A percentile compares a stretch with the other conserved stretches of the same genome.
Conservation (phyloP, 2,329 filamentous ascomycete species). For the Penicillium fuscoglaucum region DNA sequence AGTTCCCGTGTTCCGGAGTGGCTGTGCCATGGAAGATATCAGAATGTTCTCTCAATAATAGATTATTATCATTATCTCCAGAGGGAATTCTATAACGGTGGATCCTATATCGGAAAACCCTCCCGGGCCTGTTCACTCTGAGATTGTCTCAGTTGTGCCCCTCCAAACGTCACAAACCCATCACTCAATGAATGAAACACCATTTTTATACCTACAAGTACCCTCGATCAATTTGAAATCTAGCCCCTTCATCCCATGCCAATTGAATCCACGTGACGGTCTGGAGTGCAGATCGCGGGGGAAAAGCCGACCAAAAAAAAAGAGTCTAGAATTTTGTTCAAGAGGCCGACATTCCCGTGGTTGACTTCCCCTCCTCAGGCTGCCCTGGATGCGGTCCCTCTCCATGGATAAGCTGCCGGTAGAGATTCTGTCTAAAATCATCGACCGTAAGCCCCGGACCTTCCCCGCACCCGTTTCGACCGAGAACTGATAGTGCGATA, state of each 20-base stretch:
- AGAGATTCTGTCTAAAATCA: slow-evolving; percentile 64
- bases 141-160: background rate
- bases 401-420: slow-evolving; percentile 59
- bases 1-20: background rate
- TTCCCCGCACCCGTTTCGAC: slow-evolving; percentile 23
- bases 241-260: background rate
- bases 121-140: background rate
- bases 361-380: slow-evolving; percentile 2
- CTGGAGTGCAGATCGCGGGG: slow-evolving; percentile 24
- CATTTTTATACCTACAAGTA: background rate
- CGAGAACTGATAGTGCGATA: slow-evolving; percentile 23
- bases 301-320: background rate
- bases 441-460: slow-evolving; percentile 55
- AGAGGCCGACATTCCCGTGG: slow-evolving; percentile 10
- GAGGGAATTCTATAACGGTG: background rate
- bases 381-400: slow-evolving; percentile 29
- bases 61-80: background rate
- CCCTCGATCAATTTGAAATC: background rate
- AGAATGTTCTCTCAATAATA: background rate
- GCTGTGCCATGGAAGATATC: background rate
- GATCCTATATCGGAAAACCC: background rate
- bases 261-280: slow-evolving; percentile 23
- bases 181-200: background rate
- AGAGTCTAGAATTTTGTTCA: slow-evolving; percentile 16
- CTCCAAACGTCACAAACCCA: background rate